These are phyloP conservation scores for Mucor circinelloides DNA, from an alignment of 371 early-diverging fungal species.

Conservation along the genomic window DNA sequence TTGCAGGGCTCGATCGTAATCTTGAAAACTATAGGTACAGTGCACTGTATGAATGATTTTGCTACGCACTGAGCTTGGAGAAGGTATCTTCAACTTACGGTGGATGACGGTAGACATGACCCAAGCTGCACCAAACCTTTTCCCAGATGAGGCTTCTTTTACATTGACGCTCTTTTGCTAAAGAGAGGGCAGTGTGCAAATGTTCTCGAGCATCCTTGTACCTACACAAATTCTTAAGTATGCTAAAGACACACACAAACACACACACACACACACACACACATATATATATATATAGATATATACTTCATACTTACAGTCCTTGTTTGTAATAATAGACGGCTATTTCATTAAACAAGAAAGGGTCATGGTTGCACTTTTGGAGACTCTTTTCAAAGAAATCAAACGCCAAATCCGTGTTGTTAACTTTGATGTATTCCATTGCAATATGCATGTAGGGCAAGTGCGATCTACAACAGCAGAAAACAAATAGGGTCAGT, in stretches of 20 bases:
- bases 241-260: not conserved
- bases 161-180: constrained; percentile 48
- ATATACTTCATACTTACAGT: constrained; percentile 55
- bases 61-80: too few species aligned
- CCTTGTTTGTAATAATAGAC: constrained; percentile 56
- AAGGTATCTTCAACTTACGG: constrained; percentile 47
- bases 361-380: constrained; percentile 64
- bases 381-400: constrained; percentile 54
- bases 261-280: not conserved
- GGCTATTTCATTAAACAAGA: constrained; percentile 71
- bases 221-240: constrained; percentile 22
- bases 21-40: constrained; percentile 4
- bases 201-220: constrained; percentile 55
- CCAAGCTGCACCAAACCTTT: constrained; percentile 69
- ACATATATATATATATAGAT: too few species aligned
- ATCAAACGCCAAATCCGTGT: constrained; percentile 53
- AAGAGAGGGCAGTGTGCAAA: constrained; percentile 53
- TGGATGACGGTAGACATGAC: constrained; percentile 65
- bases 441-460: constrained; percentile 76
- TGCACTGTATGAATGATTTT: not conserved
- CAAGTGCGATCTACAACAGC: constrained; percentile 59
- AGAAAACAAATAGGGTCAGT: not conserved
- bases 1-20: constrained; percentile 39
- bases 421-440: constrained; percentile 66
- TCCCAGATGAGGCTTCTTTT: constrained; percentile 54